These are phyloP conservation scores for Bipolaris gigantea DNA, from an alignment of 2,329 filamentous ascomycete genomes.

Conservation along the genomic window DNA sequence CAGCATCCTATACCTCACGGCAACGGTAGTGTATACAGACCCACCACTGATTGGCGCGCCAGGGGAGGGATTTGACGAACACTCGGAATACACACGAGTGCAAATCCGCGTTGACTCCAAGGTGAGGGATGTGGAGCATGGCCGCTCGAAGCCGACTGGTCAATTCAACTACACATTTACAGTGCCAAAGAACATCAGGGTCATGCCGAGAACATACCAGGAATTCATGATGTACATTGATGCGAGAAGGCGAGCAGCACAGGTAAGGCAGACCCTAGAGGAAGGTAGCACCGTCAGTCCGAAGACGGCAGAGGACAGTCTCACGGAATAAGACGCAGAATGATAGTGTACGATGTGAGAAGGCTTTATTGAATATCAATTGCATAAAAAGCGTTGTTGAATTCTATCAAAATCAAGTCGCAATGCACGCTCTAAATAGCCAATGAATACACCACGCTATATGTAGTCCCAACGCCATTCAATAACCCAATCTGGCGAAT, in stretches of 20 bases:
- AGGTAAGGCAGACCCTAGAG: constrained; percentile 47
- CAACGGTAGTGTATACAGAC: constrained; percentile 72
- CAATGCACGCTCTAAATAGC: background rate
- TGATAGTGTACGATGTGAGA: background rate
- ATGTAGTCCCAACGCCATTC: background rate
- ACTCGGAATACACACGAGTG: constrained; percentile 60
- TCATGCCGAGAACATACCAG: constrained; percentile 65
- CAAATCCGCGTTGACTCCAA: constrained; percentile 73
- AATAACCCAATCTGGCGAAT: background rate
- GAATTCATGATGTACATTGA: constrained; percentile 69
- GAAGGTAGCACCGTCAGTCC: constrained; percentile 35
- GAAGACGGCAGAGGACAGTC: constrained; percentile 38
- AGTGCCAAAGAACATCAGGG: constrained; percentile 65
- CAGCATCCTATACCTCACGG: constrained; percentile 72
- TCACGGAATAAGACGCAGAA: constrained; percentile 36
- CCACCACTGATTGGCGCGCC: constrained; percentile 53
- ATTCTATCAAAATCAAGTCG: background rate
- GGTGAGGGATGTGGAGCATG: constrained; percentile 72
- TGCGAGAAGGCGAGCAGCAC: constrained; percentile 58
- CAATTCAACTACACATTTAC: constrained; percentile 76
- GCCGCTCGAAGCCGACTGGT: constrained; percentile 67
- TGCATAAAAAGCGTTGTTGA: background rate
- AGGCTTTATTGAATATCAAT: background rate
- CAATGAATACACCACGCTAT: background rate
- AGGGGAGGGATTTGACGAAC: constrained; percentile 36